phyloP scores from a whole-genome alignment of 1,284 basidiomycete species.

The Coniferiporia sulphurascens region DNA sequence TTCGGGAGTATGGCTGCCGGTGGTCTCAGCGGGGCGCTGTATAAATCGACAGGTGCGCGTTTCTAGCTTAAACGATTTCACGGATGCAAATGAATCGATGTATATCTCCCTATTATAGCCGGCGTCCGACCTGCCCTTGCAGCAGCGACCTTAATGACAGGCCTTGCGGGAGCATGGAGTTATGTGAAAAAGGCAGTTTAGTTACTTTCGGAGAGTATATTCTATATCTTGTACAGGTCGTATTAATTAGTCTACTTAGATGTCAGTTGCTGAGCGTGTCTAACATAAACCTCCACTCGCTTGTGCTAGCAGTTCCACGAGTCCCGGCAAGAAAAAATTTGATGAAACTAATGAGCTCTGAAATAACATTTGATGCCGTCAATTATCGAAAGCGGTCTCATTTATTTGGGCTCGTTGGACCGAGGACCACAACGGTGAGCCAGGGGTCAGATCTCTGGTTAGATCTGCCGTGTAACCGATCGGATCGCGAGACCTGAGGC shows the following conservation, averaged over 20 bases:
- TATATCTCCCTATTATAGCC: constrained; percentile 47
- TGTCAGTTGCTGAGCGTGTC: constrained; percentile 1
- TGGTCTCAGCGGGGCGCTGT: constrained; percentile 85
- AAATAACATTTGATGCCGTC: constrained; percentile 8
- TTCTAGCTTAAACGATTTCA: constrained; percentile 32
- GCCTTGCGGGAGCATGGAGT: constrained; percentile 87
- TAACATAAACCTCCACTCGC: constrained; percentile 3
- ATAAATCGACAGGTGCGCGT: constrained; percentile 86
- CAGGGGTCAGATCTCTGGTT: background rate
- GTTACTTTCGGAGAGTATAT: constrained; percentile 20
- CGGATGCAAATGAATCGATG: constrained; percentile 22
- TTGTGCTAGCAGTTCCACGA: background rate
- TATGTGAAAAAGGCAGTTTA: constrained; percentile 80
- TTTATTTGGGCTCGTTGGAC: background rate
- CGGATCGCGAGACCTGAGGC: background rate
- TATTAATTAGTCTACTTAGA: constrained; percentile 19
- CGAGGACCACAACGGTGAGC: background rate
- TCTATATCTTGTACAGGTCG: constrained; percentile 8
- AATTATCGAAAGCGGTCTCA: background rate
- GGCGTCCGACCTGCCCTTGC: constrained; percentile 86
- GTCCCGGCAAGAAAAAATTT: constrained; percentile 1
- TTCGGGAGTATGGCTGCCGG: constrained; percentile 91
- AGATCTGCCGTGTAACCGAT: constrained; percentile 7
- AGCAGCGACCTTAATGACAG: constrained; percentile 86
- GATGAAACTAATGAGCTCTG: constrained; percentile 8